phyloP scores from a whole-genome alignment of 108 stramenopile genomes.

The Phaeodactylum tricornutum region DNA sequence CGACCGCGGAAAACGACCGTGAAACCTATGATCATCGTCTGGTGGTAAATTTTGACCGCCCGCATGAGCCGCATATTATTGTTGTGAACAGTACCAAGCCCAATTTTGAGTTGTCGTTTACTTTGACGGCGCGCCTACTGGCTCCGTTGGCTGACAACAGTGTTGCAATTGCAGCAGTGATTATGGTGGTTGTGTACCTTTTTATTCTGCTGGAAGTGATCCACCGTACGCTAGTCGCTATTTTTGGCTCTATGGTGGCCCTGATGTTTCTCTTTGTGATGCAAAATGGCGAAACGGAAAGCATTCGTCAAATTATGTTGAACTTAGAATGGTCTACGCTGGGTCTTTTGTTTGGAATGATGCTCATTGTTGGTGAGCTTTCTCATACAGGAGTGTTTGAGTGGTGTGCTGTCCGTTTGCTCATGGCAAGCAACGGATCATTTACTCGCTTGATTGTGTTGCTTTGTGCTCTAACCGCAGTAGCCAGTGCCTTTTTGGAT shows the following conservation, averaged over 20 bases:
- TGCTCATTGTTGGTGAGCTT: constrained; percentile 50
- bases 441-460: constrained; percentile 37
- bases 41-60: constrained; percentile 26
- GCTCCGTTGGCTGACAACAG: constrained; percentile 25
- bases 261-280: constrained; percentile 42
- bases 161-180: constrained; percentile 37
- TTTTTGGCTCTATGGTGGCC: constrained; percentile 50
- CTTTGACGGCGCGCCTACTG: constrained; percentile 18
- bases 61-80: constrained; percentile 36
- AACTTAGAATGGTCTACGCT: constrained; percentile 51
- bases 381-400: constrained; percentile 61
- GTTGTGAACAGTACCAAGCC: constrained; percentile 22
- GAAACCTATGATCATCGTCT: constrained; percentile 16
- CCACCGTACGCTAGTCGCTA: constrained; percentile 52
- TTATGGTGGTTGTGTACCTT: constrained; percentile 52
- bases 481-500: constrained; percentile 46
- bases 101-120: constrained; percentile 26
- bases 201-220: constrained; percentile 55
- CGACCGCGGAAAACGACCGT: constrained; percentile 26
- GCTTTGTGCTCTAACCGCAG: constrained; percentile 31
- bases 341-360: constrained; percentile 62
- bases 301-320: constrained; percentile 32
- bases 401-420: constrained; percentile 45
- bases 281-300: constrained; percentile 34
- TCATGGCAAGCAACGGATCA: constrained; percentile 33